Conservation (phyloP, 306 rosid species). For the Prunus armeniaca region DNA sequence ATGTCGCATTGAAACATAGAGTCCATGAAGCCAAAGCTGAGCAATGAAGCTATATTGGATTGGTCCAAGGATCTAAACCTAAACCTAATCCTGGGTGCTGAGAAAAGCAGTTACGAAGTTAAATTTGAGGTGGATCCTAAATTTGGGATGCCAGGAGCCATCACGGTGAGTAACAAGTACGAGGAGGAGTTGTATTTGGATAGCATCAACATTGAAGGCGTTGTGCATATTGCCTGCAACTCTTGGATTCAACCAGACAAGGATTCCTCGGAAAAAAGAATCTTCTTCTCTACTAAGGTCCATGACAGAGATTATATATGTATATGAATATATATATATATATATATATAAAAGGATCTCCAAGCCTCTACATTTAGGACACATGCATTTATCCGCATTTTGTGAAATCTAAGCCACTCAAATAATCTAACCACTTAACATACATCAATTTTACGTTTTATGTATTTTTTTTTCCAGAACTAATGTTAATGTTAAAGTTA, state of each 20-base stretch:
- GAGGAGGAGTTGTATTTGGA: constrained; percentile 40
- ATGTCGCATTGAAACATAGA: constrained; percentile 3
- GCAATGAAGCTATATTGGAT: constrained; percentile 32
- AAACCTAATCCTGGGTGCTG: neutral
- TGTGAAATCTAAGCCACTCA: no score
- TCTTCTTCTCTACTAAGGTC: constrained; percentile 46
- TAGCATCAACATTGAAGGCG: constrained; percentile 23
- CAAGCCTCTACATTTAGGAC: neutral
- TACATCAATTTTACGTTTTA: no score
- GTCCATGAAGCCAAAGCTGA: constrained; percentile 34
- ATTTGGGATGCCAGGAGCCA: constrained; percentile 49
- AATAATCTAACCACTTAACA: no score
- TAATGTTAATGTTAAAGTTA: no score
- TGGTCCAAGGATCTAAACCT: constrained; percentile 8
- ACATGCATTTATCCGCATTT: no score
- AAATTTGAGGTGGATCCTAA: constrained; percentile 40
- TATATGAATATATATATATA: no score
- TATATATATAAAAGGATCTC: no score
- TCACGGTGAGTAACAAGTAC: constrained; percentile 18
- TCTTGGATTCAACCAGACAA: constrained; percentile 44
- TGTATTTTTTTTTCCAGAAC: no score
- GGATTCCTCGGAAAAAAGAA: constrained; percentile 17
- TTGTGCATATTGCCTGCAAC: constrained; percentile 35
- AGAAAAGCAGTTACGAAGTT: constrained; percentile 15
- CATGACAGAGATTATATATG: neutral